These are phyloP conservation scores for Leccinum discolor DNA, from an alignment of 1,284 basidiomycete species.

Conservation along the genomic window DNA sequence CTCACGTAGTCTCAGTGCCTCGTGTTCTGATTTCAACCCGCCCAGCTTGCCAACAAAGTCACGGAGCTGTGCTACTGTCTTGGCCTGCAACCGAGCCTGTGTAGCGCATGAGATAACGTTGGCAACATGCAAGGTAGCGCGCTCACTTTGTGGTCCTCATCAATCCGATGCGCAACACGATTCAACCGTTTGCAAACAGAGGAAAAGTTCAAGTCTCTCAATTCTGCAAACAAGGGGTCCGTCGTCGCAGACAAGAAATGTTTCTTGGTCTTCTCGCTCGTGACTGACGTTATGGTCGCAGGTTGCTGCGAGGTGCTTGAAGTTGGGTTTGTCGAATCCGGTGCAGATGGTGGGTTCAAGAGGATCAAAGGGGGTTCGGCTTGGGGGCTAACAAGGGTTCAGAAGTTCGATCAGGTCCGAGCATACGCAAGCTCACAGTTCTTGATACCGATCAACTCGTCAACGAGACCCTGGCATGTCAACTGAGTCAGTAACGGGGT, in stretches of 20 bases:
- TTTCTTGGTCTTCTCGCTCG: conserved; percentile 84
- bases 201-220: conserved; percentile 94
- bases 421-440: conserved; percentile 62
- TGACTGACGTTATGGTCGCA: conserved; percentile 48
- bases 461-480: conserved; percentile 97
- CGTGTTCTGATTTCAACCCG: conserved; percentile 90
- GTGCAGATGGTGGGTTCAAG: conserved; percentile 53
- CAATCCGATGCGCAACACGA: conserved; percentile 80
- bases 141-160: conserved; percentile 87
- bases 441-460: conserved; percentile 89
- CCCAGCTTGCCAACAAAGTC: conserved; percentile 96
- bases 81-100: conserved; percentile 76
- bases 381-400: conserved; percentile 60
- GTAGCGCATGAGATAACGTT: conserved; percentile 22
- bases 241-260: conserved; percentile 76
- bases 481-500: conserved; percentile 95
- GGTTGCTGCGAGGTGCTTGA: conserved; percentile 43
- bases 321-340: conserved; percentile 32
- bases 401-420: conserved; percentile 6
- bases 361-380: conserved; percentile 88
- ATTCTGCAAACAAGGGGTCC: conserved; percentile 80
- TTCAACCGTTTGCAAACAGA: conserved; percentile 88
- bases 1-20: conserved; percentile 85
- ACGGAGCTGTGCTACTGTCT: conserved; percentile 89
- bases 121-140: background rate